Conservation (phyloP, 2,329 filamentous ascomycete species). For the Fusarium sp. region DNA sequence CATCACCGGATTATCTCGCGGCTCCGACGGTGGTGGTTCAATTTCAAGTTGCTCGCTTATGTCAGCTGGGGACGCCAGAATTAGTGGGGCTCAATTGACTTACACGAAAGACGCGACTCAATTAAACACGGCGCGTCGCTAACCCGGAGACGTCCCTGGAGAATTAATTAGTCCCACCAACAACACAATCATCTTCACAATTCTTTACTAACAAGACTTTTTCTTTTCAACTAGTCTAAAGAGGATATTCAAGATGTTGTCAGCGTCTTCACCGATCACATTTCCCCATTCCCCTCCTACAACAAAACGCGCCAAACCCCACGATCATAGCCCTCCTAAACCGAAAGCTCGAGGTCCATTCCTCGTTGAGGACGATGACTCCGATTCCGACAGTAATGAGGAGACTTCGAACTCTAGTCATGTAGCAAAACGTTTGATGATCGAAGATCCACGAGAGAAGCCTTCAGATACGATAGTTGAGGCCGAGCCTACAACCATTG, state of each 20-base stretch:
- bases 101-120: slow-evolving; percentile 42
- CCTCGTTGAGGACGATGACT: slow-evolving; percentile 53
- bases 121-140: slow-evolving; percentile 47
- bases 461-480: not conserved
- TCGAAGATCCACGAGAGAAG: slow-evolving; percentile 40
- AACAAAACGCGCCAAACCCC: slow-evolving; percentile 52
- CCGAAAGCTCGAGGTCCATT: slow-evolving; percentile 53
- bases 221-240: not conserved
- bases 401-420: slow-evolving; percentile 17
- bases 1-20: slow-evolving; percentile 46
- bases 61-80: slow-evolving; percentile 12
- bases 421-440: slow-evolving; percentile 48
- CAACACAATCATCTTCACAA: slow-evolving; percentile 3
- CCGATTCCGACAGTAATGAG: slow-evolving; percentile 43
- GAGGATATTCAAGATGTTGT: slow-evolving; percentile 60
- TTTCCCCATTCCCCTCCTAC: slow-evolving; percentile 62
- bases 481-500: not conserved
- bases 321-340: slow-evolving; percentile 50
- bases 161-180: slow-evolving; percentile 26
- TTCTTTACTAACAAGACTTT: not conserved
- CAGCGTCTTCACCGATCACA: slow-evolving; percentile 68
- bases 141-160: slow-evolving; percentile 13
- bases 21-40: slow-evolving; percentile 27
- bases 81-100: slow-evolving; percentile 28
- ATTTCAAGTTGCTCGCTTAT: slow-evolving; percentile 31